Percentiles rank a stretch among this genome's conserved stretches.
phyloP scores from a whole-genome alignment of 2,329 filamentous ascomycete genomes.

The Colletotrichum tropicale region DNA sequence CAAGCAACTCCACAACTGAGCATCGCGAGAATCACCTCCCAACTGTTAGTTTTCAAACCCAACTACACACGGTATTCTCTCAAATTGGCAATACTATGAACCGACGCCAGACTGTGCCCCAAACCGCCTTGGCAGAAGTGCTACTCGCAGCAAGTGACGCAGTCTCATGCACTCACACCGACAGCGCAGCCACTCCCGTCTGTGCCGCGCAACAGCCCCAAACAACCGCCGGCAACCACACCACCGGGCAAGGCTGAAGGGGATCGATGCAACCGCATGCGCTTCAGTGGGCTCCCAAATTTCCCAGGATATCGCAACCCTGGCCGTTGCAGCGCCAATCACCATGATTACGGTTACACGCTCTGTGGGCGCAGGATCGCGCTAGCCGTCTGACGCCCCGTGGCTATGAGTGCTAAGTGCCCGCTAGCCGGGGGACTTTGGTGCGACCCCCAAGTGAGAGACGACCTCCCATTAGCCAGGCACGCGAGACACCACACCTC shows the following conservation, averaged over 20 bases:
- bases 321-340: not conserved
- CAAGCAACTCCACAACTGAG: not conserved
- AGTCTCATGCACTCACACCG: not conserved
- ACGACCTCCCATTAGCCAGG: not conserved
- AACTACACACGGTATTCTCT: not conserved
- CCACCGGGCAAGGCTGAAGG: constrained; percentile 1
- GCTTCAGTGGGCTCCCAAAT: not conserved
- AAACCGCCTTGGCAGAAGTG: not conserved
- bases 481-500: not conserved
- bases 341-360: not conserved
- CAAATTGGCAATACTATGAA: rapidly evolving
- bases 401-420: constrained; percentile 1
- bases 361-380: not conserved
- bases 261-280: not conserved
- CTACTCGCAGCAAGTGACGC: not conserved
- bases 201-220: not conserved
- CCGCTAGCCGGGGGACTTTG: not conserved
- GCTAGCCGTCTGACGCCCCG: constrained; percentile 4
- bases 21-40: not conserved
- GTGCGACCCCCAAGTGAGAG: not conserved
- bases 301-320: not conserved
- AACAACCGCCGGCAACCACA: not conserved
- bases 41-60: not conserved
- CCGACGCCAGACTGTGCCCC: not conserved
- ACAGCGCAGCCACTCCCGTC: not conserved